A percentile compares a stretch with the other conserved stretches of the same genome.
Evolutionary conservation across 202 grass and related monocot species (phyloP).

Genomic region (Schoenoplectus tabernaemontani): DNA sequence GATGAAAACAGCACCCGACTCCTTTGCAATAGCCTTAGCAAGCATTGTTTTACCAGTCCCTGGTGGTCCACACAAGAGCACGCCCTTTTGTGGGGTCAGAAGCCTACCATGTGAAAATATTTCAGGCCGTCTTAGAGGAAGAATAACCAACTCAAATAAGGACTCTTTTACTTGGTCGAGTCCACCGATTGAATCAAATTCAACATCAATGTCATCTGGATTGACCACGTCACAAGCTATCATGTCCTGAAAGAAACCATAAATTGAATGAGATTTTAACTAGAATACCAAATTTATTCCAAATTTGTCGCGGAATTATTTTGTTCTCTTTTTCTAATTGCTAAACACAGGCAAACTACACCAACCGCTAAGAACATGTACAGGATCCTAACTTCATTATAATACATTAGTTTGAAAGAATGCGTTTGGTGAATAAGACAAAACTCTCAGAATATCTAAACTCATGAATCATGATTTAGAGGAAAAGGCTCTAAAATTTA

Average conservation of each 20-base stretch:
- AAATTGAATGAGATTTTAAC: not conserved
- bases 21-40: conserved; percentile 83
- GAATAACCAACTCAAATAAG: conserved; percentile 85
- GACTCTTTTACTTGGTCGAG: conserved; percentile 74
- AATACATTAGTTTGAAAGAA: not conserved
- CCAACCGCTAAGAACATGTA: not conserved
- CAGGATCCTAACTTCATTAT: not conserved
- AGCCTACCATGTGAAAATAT: conserved; percentile 78
- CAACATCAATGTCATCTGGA: conserved; percentile 77
- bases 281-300: not conserved
- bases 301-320: not conserved
- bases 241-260: conserved; percentile 41
- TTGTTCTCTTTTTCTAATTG: not conserved
- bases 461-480: not conserved
- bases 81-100: conserved; percentile 77
- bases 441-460: not conserved
- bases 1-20: conserved; percentile 88
- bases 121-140: conserved; percentile 71
- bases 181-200: conserved; percentile 85
- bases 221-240: conserved; percentile 96
- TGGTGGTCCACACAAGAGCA: conserved; percentile 71
- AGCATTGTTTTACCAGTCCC: conserved; percentile 95
- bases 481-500: not conserved
- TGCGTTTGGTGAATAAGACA: not conserved
- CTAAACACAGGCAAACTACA: not conserved